Evolutionary conservation across 345 rosid species (phyloP).

Genomic region (Durio zibethinus): DNA sequence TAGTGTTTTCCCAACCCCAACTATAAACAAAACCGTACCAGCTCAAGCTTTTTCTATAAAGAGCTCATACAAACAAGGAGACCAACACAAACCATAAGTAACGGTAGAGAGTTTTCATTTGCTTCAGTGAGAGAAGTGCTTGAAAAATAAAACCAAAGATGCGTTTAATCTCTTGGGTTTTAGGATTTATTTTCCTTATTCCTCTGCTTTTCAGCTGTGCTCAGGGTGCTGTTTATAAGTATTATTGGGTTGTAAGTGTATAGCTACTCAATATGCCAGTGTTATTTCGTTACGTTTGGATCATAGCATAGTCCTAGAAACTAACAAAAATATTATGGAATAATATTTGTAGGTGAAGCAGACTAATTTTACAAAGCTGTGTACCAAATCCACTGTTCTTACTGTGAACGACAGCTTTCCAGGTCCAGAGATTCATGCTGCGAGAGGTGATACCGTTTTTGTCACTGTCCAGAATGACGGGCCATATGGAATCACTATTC

Average conservation of each 20-base stretch:
- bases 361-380: conserved; percentile 28
- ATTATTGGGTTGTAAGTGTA: conserved; percentile 1
- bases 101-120: background rate
- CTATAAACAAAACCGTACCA: background rate
- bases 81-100: background rate
- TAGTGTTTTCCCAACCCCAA: background rate
- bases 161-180: background rate
- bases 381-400: conserved; percentile 34
- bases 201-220: background rate
- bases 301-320: background rate
- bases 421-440: conserved; percentile 39
- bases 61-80: background rate
- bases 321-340: background rate
- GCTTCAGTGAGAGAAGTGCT: background rate
- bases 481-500: conserved; percentile 43
- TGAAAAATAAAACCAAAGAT: background rate
- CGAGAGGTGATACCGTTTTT: conserved; percentile 36
- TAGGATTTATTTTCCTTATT: background rate
- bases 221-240: background rate
- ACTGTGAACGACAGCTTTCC: conserved; percentile 48
- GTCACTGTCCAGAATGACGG: conserved; percentile 46
- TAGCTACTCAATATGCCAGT: background rate
- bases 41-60: background rate
- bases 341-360: background rate
- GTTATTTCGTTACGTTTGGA: background rate